Percentiles rank a stretch among this genome's conserved stretches.
Conservation (phyloP, 805 yeast genomes). For the Wickerhamomyces sydowiorum region DNA sequence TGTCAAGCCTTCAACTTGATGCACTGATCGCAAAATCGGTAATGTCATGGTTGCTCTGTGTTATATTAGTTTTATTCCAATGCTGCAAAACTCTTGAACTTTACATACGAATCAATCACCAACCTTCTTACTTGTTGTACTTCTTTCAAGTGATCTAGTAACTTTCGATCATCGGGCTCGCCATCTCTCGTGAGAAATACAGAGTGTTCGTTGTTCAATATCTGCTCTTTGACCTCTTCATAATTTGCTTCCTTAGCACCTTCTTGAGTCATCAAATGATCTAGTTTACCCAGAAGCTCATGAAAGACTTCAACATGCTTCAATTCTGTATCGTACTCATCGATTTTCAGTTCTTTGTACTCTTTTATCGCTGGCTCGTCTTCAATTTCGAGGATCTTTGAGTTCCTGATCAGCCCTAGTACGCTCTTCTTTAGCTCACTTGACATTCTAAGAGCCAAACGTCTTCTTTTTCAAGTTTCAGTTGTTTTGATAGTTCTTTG, state of each 20-base stretch:
- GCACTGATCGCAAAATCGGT: conserved; percentile 19
- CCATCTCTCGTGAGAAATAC: neutral
- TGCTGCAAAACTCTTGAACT: neutral
- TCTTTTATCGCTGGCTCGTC: neutral
- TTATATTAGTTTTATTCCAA: neutral
- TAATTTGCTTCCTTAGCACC: conserved; percentile 6
- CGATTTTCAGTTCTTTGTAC: neutral
- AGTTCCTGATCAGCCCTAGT: neutral
- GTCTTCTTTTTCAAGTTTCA: neutral
- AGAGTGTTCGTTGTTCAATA: neutral
- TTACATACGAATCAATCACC: conserved; percentile 1
- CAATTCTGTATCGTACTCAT: neutral
- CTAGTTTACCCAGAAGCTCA: conserved; percentile 27
- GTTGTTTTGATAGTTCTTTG: neutral
- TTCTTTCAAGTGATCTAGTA: neutral
- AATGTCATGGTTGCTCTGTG: conserved; percentile 8
- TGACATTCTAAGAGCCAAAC: neutral
- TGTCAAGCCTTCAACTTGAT: conserved; percentile 20
- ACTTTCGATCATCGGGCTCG: neutral
- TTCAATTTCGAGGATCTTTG: neutral
- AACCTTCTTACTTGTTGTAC: neutral
- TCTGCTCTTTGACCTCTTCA: neutral
- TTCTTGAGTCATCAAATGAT: conserved; percentile 21
- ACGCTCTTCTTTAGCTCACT: neutral
- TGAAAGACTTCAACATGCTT: conserved; percentile 26